Base-by-base conservation (phyloP, 768 basidiomycete genomes). In the Collybiopsis luxurians region DNA sequence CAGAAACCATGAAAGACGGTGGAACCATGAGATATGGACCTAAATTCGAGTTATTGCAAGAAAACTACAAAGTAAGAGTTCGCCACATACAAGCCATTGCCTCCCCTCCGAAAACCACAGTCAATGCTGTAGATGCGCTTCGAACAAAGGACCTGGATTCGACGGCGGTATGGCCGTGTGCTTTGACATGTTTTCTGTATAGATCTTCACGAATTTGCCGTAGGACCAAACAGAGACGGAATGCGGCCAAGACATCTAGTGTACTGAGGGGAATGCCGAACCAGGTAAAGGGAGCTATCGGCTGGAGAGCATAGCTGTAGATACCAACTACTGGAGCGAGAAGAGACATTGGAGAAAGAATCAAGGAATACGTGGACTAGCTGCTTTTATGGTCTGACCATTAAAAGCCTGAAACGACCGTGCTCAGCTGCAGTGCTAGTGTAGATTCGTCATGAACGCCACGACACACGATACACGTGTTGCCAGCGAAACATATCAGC, bases 51-150 rank as follows among this genome's bases (percentile, higher is more conserved):
- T 34, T 34, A 34, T 6, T 34, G 6, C 31, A 34, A 5, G 31
- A 13, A 34, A n/a, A n/a, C n/a, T n/a, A n/a, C n/a, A n/a, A n/a
- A n/a, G n/a, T n/a, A n/a, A n/a, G n/a, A 34, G 5, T 34, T 34
- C 31, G 69, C 82, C 47, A 28, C 54, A 55, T 63, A 89, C 89
- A 81, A 53, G 77, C 76, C 47, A 89, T 72, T 2, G 83, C 83
- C 69, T 92, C 88, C n/a, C 90, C 90, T 9, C 89, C 90, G 64
- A 84, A 91, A 1, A 91, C 89, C 27, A 92, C 84, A 13, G 83
- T 70, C 30, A 89, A 71, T 2, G 84, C 84, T 0, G 86, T 78
- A 4, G 78, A 67, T 17, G 80, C 66, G 61, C 82, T 83, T 63
- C 83, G 80, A 34, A 78, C 75, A 59, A 88, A 85, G 3, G 87